These are phyloP conservation scores for Epichloe amarillans DNA, from an alignment of 2,329 filamentous ascomycete species.

Conservation along the genomic window DNA sequence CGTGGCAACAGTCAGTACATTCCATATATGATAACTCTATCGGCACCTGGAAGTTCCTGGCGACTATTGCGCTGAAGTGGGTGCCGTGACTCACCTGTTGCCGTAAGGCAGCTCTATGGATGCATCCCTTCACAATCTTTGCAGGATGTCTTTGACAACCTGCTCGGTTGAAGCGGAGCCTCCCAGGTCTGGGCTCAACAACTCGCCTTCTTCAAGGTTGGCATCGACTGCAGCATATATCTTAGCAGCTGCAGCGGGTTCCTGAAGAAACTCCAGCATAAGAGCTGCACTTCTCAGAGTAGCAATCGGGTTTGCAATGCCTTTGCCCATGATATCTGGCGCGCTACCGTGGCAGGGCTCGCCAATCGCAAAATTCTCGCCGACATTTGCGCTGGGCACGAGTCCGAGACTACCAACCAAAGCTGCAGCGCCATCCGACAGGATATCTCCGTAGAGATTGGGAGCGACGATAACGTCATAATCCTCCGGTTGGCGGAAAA, in stretches of 20 bases:
- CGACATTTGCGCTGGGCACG: slow-evolving; percentile 90
- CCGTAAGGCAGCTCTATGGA: neutral
- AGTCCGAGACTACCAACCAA: slow-evolving; percentile 85
- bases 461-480: slow-evolving; percentile 98
- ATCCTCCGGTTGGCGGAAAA: slow-evolving; percentile 86
- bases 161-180: slow-evolving; percentile 76
- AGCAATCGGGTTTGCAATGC: slow-evolving; percentile 92
- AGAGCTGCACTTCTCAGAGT: slow-evolving; percentile 81
- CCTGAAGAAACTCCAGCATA: slow-evolving; percentile 91
- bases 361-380: slow-evolving; percentile 86
- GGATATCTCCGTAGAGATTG: slow-evolving; percentile 93
- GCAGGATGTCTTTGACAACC: slow-evolving; percentile 77
- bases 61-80: too few relatives aligned
- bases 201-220: slow-evolving; percentile 69
- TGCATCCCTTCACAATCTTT: slow-evolving; percentile 47
- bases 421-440: slow-evolving; percentile 89
- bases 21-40: neutral
- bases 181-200: slow-evolving; percentile 81
- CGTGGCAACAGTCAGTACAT: too few relatives aligned
- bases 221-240: slow-evolving; percentile 90
- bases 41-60: neutral
- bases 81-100: neutral
- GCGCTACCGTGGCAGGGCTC: slow-evolving; percentile 96
- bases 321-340: slow-evolving; percentile 85
- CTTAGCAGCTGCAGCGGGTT: slow-evolving; percentile 72